A percentile compares a stretch with the other conserved stretches of the same genome.
phyloP scores from a whole-genome alignment of 2,329 filamentous ascomycete genomes.

The Stagonosporopsis chrysanthemi region DNA sequence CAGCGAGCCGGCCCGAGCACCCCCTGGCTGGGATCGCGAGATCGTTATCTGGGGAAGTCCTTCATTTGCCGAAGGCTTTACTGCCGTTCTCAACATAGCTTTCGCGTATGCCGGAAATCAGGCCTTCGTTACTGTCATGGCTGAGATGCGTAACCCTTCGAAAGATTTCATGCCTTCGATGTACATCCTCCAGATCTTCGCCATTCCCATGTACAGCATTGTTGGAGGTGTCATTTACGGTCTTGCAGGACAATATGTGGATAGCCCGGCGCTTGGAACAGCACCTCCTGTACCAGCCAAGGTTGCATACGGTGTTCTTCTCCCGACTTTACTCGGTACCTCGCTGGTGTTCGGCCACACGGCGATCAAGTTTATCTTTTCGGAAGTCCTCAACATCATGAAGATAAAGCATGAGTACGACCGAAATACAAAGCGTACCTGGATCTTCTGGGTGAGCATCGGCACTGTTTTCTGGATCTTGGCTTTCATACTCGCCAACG shows the following conservation, averaged over 20 bases:
- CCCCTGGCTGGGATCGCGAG: constrained; percentile 11
- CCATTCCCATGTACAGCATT: constrained; percentile 62
- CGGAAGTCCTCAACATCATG: constrained; percentile 58
- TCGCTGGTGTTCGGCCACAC: constrained; percentile 73
- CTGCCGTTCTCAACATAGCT: constrained; percentile 63
- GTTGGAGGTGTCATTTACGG: constrained; percentile 71
- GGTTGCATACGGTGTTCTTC: constrained; percentile 69
- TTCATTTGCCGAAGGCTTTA: constrained; percentile 18
- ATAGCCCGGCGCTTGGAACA: constrained; percentile 69
- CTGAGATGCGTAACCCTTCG: constrained; percentile 60
- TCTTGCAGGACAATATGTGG: constrained; percentile 66
- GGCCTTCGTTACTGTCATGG: constrained; percentile 70
- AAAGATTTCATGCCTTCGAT: constrained; percentile 60
- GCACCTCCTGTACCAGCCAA: constrained; percentile 63
- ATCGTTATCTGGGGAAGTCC: constrained; percentile 13
- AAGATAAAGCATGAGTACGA: constrained; percentile 25
- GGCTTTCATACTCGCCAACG: constrained; percentile 71
- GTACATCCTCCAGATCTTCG: constrained; percentile 44
- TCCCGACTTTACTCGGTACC: constrained; percentile 72
- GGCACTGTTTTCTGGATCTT: constrained; percentile 61
- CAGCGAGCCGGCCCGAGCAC: constrained; percentile 44
- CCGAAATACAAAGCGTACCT: constrained; percentile 37
- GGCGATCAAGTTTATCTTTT: constrained; percentile 68
- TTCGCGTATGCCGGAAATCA: constrained; percentile 60
- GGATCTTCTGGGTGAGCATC: constrained; percentile 44